Percentiles rank a stretch among this genome's conserved stretches.
phyloP scores from a whole-genome alignment of 352 stramenopile genomes.

The Phytopythium vexans region DNA sequence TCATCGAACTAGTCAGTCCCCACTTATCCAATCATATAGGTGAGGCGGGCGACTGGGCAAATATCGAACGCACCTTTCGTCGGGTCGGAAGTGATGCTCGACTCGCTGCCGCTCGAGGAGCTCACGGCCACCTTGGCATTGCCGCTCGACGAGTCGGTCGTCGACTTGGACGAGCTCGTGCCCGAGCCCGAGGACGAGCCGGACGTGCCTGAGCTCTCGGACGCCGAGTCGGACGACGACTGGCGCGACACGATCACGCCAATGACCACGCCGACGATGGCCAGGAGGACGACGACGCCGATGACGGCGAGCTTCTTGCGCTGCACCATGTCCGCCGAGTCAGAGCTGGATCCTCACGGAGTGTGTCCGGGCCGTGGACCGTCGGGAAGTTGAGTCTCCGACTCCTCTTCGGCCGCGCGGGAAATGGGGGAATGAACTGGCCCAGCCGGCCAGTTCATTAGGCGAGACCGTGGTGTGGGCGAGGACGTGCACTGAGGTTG shows the following conservation, averaged over 20 bases:
- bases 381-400: background rate
- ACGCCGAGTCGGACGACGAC: conserved; percentile 21
- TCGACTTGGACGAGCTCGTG: conserved; percentile 11
- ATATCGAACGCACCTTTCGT: conserved; percentile 10
- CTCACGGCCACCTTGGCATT: conserved; percentile 23
- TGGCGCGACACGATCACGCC: conserved; percentile 30
- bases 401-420: conserved; percentile 1
- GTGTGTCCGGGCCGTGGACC: no score
- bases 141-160: conserved; percentile 10
- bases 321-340: conserved; percentile 18
- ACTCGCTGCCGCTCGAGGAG: conserved; percentile 15
- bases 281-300: conserved; percentile 40
- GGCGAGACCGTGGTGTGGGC: background rate
- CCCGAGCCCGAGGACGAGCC: conserved; percentile 14
- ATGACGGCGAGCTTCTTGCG: conserved; percentile 32
- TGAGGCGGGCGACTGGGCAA: no score
- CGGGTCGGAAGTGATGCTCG: conserved; percentile 47
- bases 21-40: no score
- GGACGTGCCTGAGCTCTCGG: conserved; percentile 17
- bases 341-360: no score
- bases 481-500: background rate
- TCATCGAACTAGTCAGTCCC: no score
- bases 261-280: conserved; percentile 42
- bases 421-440: conserved; percentile 2
- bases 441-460: background rate